These are phyloP conservation scores for Sergeia podlipaevii DNA, from an alignment of 208 protist species.

Conservation along the genomic window DNA sequence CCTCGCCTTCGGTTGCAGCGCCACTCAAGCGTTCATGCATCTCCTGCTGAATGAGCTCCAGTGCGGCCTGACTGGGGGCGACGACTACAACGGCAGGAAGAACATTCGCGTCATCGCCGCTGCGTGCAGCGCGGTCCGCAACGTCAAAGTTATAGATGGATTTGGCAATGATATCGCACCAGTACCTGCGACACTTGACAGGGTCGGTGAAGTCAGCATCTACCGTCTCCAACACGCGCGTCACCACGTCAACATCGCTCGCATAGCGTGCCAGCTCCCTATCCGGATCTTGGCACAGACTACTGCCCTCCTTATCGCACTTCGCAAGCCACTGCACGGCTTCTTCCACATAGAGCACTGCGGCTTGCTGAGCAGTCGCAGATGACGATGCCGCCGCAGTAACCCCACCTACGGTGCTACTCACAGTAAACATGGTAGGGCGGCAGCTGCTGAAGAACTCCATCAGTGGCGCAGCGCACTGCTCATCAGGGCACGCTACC, in stretches of 20 bases:
- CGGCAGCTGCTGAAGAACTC: constrained; percentile 42
- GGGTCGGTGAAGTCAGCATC: constrained; percentile 62
- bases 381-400: background rate
- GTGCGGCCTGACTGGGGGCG: constrained; percentile 15
- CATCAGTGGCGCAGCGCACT: constrained; percentile 30
- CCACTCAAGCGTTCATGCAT: constrained; percentile 9
- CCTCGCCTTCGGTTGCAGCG: background rate
- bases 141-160: constrained; percentile 51
- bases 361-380: background rate
- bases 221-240: constrained; percentile 52
- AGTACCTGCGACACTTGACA: constrained; percentile 47
- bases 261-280: constrained; percentile 50
- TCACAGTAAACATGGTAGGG: constrained; percentile 12
- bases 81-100: constrained; percentile 25
- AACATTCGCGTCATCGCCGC: background rate
- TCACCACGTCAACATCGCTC: constrained; percentile 76
- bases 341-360: constrained; percentile 75
- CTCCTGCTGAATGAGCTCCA: constrained; percentile 9
- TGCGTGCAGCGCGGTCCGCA: constrained; percentile 30
- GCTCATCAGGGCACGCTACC: constrained; percentile 68
- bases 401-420: background rate
- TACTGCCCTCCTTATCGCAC: constrained; percentile 69
- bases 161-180: constrained; percentile 48
- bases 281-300: constrained; percentile 46
- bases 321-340: constrained; percentile 75